Percentiles rank a stretch among this genome's conserved stretches.
These are phyloP conservation scores for Ogataea chonburiensis DNA, from an alignment of 805 yeast genomes.

Conservation along the genomic window DNA sequence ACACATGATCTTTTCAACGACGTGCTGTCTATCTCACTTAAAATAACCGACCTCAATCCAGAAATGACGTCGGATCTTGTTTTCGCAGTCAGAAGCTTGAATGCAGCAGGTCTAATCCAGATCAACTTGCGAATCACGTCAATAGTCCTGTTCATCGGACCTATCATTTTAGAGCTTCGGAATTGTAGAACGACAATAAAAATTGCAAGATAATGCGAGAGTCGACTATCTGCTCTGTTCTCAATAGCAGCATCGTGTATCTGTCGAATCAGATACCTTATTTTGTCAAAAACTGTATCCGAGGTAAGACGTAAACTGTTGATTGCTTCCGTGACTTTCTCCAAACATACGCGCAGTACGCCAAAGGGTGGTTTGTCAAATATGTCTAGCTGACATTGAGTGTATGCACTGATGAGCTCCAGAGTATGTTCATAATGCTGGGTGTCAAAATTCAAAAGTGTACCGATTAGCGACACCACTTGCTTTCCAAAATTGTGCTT, in stretches of 20 bases:
- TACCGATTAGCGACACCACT: slow-evolving; percentile 24
- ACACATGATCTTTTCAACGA: slow-evolving; percentile 18
- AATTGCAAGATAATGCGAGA: background rate
- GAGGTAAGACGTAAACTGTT: slow-evolving; percentile 10
- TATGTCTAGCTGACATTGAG: slow-evolving; percentile 14
- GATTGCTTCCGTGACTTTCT: slow-evolving; percentile 17
- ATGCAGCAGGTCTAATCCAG: slow-evolving; percentile 6
- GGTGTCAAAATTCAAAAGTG: slow-evolving; percentile 12
- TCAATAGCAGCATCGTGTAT: slow-evolving; percentile 7
- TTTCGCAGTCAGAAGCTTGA: background rate
- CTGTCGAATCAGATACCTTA: slow-evolving; percentile 16
- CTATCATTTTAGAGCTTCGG: background rate
- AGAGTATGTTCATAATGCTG: slow-evolving; percentile 14
- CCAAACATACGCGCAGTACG: slow-evolving; percentile 18
- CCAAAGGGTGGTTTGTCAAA: slow-evolving; percentile 22
- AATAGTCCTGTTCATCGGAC: slow-evolving; percentile 9
- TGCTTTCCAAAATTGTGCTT: slow-evolving; percentile 27
- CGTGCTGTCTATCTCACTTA: slow-evolving; percentile 13
- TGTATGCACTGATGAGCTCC: slow-evolving; percentile 16
- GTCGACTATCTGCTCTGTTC: slow-evolving; percentile 1
- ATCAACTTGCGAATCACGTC: slow-evolving; percentile 7
- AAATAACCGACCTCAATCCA: slow-evolving; percentile 19
- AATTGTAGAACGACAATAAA: background rate
- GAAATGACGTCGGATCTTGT: slow-evolving; percentile 18
- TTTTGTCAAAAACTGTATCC: slow-evolving; percentile 9